phyloP scores from a whole-genome alignment of 1,284 basidiomycete species.

The Leccinum pallidistipes region DNA sequence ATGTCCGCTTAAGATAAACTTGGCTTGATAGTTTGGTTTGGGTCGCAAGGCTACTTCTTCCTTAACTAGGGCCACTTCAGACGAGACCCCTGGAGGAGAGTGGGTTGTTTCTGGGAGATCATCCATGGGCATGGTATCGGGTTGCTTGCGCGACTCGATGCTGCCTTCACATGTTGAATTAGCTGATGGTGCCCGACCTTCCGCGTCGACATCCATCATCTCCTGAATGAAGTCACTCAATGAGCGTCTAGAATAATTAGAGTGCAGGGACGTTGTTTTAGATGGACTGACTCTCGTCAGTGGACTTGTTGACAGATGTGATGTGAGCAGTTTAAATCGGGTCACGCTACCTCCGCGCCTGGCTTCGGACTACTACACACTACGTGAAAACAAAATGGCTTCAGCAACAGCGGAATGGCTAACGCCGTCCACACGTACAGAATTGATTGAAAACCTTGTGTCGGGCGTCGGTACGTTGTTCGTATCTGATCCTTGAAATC shows the following conservation, averaged over 20 bases:
- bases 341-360: slow-evolving; percentile 6
- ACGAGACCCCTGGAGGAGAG: neutral
- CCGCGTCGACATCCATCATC: slow-evolving; percentile 23
- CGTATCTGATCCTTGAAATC: slow-evolving; percentile 3
- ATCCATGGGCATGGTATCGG: slow-evolving; percentile 15
- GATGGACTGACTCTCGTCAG: neutral
- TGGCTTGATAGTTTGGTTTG: slow-evolving; percentile 41
- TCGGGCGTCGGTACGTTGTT: slow-evolving; percentile 80
- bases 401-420: slow-evolving; percentile 60
- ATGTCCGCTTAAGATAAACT: slow-evolving; percentile 69
- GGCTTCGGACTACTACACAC: neutral
- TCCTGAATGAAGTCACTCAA: neutral
- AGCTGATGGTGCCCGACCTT: slow-evolving; percentile 1
- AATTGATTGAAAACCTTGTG: slow-evolving; percentile 87
- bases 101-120: slow-evolving; percentile 3
- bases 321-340: neutral
- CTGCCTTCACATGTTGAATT: neutral
- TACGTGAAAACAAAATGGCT: slow-evolving; percentile 24
- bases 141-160: slow-evolving; percentile 7
- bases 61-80: neutral
- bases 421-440: slow-evolving; percentile 72
- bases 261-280: neutral
- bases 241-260: neutral
- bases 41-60: neutral
- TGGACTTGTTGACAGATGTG: neutral